These are phyloP conservation scores for Serendipita vermifera DNA, from an alignment of 768 basidiomycete genomes.

Conservation along the genomic window DNA sequence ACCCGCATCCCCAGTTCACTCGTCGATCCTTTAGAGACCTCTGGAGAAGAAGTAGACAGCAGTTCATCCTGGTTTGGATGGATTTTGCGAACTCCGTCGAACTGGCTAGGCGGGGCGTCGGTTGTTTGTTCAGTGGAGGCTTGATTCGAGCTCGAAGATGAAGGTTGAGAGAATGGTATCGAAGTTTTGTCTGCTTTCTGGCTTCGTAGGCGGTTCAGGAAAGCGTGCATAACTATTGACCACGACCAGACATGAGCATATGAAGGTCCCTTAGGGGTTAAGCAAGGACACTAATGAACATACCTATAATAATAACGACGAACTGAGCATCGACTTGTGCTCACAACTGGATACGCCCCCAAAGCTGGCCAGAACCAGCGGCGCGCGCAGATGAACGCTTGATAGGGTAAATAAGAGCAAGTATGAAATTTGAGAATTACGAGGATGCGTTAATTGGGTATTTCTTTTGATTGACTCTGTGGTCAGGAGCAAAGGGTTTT, in stretches of 20 bases:
- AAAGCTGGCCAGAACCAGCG: not conserved
- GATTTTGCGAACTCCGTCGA: slow-evolving; percentile 4
- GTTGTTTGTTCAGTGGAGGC: not conserved
- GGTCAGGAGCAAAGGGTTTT: too few species aligned
- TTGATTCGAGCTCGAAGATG: not conserved
- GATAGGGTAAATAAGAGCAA: too few species aligned
- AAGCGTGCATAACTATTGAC: not conserved
- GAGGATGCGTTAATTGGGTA: too few species aligned
- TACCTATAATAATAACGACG: not conserved
- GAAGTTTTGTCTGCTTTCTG: not conserved
- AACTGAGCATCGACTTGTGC: not conserved
- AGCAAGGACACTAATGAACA: not conserved
- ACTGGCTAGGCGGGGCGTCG: not conserved
- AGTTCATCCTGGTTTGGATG: slow-evolving; percentile 7
- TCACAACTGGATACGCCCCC: not conserved
- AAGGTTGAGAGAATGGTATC: not conserved
- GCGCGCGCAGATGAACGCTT: too few species aligned
- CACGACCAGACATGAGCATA: not conserved
- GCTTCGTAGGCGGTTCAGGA: not conserved
- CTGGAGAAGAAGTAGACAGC: not conserved
- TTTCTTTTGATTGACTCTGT: too few species aligned
- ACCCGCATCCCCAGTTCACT: slow-evolving; percentile 4
- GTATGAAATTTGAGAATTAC: too few species aligned
- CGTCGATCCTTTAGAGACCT: not conserved
- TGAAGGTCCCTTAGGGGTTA: too few species aligned